A percentile compares a stretch with the other conserved stretches of the same genome.
Evolutionary conservation across 371 early-diverging fungal species (phyloP).

Genomic region (Quaeritorhiza haematococci): DNA sequence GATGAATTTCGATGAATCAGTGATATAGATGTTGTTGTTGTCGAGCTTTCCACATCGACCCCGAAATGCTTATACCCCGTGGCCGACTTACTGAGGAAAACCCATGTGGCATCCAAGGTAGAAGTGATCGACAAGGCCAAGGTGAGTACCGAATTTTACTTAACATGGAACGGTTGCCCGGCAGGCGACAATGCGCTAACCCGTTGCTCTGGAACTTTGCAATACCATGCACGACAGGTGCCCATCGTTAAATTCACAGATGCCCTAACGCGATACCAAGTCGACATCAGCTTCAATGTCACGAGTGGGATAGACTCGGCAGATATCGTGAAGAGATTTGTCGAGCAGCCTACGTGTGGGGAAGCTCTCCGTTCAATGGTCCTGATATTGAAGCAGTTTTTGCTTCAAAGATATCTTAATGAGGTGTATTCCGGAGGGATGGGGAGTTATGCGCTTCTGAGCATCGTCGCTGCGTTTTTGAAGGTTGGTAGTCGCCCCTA

Average conservation of each 20-base stretch:
- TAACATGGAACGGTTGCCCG: not conserved
- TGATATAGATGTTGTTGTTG: slow-evolving; percentile 76
- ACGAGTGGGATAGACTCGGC: slow-evolving; percentile 64
- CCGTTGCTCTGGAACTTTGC: no score
- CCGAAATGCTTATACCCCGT: slow-evolving; percentile 17
- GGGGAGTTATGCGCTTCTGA: slow-evolving; percentile 86
- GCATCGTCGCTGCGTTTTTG: slow-evolving; percentile 79
- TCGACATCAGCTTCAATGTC: slow-evolving; percentile 82
- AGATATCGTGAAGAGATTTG: slow-evolving; percentile 47
- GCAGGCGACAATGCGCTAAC: no score
- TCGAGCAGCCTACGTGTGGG: slow-evolving; percentile 41
- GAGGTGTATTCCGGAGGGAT: slow-evolving; percentile 92
- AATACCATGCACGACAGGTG: slow-evolving; percentile 46
- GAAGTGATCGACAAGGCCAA: slow-evolving; percentile 49
- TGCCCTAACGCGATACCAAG: slow-evolving; percentile 56
- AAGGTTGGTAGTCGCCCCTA: no score
- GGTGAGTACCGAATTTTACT: slow-evolving; percentile 22
- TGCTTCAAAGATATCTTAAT: slow-evolving; percentile 68
- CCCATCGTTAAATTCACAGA: slow-evolving; percentile 91
- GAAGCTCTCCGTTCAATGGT: slow-evolving; percentile 62
- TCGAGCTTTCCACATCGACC: slow-evolving; percentile 13
- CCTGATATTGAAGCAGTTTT: slow-evolving; percentile 78
- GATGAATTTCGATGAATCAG: slow-evolving; percentile 18
- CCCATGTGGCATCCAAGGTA: slow-evolving; percentile 18
- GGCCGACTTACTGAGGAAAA: slow-evolving; percentile 11